Conservation (phyloP, 192 early-diverging fungal species). For the Thoreauomyces humboldtii region DNA sequence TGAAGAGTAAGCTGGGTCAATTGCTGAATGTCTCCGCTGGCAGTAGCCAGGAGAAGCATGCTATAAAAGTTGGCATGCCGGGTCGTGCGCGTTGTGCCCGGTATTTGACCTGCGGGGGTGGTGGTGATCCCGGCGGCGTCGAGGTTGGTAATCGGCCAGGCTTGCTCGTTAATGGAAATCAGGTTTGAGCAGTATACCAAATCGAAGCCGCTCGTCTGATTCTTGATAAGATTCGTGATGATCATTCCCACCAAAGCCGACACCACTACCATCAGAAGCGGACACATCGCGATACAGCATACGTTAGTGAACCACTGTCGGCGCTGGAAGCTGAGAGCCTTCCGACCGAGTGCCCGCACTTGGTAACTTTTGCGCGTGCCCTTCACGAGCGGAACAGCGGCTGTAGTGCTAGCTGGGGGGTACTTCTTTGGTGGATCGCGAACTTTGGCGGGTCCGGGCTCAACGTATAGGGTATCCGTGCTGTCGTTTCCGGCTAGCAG, state of each 20-base stretch:
- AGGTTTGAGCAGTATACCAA: conserved; percentile 37
- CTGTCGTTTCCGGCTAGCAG: background rate
- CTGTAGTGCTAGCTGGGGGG: no score
- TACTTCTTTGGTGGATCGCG: background rate
- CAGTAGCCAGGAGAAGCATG: conserved; percentile 12
- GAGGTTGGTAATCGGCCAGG: conserved; percentile 38
- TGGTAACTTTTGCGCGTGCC: conserved; percentile 23
- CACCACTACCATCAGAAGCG: conserved; percentile 65
- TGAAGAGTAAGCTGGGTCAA: background rate
- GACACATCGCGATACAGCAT: conserved; percentile 66
- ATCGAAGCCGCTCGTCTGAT: conserved; percentile 28
- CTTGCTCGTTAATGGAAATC: conserved; percentile 18
- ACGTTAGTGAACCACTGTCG: conserved; percentile 72
- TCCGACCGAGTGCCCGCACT: conserved; percentile 45
- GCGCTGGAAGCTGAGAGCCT: conserved; percentile 68
- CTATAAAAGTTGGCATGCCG: conserved; percentile 22
- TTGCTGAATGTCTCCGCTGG: background rate
- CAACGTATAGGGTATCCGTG: background rate
- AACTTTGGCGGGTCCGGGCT: background rate
- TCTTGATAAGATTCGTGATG: conserved; percentile 44
- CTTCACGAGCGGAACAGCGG: background rate
- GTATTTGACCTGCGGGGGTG: conserved; percentile 7
- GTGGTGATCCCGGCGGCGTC: conserved; percentile 6
- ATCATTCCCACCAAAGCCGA: conserved; percentile 55
- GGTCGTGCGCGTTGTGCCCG: background rate